Percentiles rank a stretch among this genome's conserved stretches.
Conservation (phyloP, 139 green algal species). For the Ostreobium quekettii region DNA sequence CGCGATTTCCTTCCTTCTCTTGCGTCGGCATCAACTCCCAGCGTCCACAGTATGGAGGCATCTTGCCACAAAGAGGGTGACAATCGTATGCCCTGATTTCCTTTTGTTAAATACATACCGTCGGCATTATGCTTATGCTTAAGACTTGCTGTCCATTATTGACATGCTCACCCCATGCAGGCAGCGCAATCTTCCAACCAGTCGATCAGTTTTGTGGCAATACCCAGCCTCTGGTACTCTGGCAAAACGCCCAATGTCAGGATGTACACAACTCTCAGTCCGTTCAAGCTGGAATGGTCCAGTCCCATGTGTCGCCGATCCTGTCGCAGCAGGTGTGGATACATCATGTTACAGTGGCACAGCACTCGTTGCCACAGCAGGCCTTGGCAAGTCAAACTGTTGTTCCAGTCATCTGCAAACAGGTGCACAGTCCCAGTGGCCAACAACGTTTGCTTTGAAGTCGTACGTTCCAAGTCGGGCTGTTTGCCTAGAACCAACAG, state of each 20-base stretch:
- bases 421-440: not conserved
- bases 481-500: not conserved
- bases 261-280: not conserved
- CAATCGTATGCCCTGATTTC: too few relatives aligned
- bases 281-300: conserved; percentile 4
- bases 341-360: not conserved
- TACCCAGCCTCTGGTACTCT: conserved; percentile 13
- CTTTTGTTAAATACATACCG: too few relatives aligned
- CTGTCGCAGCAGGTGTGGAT: not conserved
- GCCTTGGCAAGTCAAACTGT: too few relatives aligned
- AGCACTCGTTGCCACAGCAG: not conserved
- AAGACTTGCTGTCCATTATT: too few relatives aligned
- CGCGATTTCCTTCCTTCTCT: too few relatives aligned
- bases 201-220: conserved; percentile 6
- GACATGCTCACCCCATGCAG: not conserved
- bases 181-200: conserved; percentile 1
- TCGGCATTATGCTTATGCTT: too few relatives aligned
- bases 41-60: too few relatives aligned
- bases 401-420: not conserved
- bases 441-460: not conserved
- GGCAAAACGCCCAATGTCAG: conserved; percentile 11
- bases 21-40: too few relatives aligned
- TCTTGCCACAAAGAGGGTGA: too few relatives aligned
- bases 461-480: not conserved
- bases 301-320: conserved; percentile 3